Evolutionary conservation across 2,329 filamentous ascomycete genomes (phyloP).

Genomic region (Penicillium freii): DNA sequence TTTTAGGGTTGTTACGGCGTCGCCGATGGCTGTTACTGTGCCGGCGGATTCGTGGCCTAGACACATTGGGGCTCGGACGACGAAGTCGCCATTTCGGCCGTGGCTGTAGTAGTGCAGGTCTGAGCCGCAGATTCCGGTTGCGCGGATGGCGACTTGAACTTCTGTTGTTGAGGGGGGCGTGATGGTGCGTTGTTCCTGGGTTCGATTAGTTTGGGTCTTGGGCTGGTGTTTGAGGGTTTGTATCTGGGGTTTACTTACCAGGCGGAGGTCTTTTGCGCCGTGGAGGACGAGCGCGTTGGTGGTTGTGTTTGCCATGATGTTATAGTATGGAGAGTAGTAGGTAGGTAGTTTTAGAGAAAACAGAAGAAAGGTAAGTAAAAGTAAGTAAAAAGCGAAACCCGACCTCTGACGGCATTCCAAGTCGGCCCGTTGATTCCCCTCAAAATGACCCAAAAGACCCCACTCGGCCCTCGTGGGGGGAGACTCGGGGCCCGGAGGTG

Average conservation of each 20-base stretch:
- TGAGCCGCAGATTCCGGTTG: slow-evolving; percentile 68
- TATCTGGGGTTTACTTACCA: slow-evolving; percentile 44
- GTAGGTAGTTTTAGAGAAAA: neutral
- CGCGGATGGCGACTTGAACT: slow-evolving; percentile 63
- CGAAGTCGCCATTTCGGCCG: slow-evolving; percentile 81
- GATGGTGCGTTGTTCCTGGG: slow-evolving; percentile 55
- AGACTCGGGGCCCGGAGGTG: slow-evolving; percentile 17
- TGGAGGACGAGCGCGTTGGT: slow-evolving; percentile 55
- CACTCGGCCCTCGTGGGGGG: slow-evolving; percentile 15
- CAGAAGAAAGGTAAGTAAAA: neutral
- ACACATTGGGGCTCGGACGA: slow-evolving; percentile 77
- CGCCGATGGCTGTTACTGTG: slow-evolving; percentile 69
- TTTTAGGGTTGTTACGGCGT: slow-evolving; percentile 60
- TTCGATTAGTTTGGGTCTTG: slow-evolving; percentile 8
- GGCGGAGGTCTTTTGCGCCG: slow-evolving; percentile 59
- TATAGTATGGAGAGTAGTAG: neutral
- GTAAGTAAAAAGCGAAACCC: neutral
- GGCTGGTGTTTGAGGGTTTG: neutral
- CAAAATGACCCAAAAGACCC: neutral
- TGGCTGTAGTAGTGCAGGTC: slow-evolving; percentile 84
- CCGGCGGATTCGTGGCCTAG: slow-evolving; percentile 78
- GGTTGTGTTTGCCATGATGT: slow-evolving; percentile 27
- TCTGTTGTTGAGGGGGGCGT: slow-evolving; percentile 51
- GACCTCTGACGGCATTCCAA: slow-evolving; percentile 9
- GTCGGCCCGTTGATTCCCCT: slow-evolving; percentile 9